These are phyloP conservation scores for Ophiostoma triangulosporum DNA, from an alignment of 2,329 filamentous ascomycete genomes.

Conservation along the genomic window DNA sequence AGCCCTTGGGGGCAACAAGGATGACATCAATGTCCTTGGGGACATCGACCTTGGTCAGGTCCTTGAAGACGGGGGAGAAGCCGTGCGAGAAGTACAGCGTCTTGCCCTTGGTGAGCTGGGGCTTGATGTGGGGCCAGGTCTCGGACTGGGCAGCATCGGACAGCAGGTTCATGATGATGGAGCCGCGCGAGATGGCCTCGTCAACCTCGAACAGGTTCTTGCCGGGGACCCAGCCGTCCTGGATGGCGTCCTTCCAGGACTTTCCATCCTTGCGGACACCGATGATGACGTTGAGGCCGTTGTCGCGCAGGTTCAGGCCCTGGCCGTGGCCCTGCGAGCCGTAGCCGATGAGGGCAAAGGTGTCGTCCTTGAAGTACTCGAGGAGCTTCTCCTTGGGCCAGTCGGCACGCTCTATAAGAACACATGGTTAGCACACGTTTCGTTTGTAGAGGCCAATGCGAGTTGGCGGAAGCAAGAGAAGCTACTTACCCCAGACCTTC, in stretches of 20 bases:
- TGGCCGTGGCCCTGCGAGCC: slow-evolving; percentile 96
- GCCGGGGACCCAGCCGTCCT: slow-evolving; percentile 96
- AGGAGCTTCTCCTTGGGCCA: slow-evolving; percentile 98
- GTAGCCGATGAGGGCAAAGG: slow-evolving; percentile 96
- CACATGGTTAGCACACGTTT: neutral
- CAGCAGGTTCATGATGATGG: slow-evolving; percentile 98
- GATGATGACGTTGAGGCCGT: slow-evolving; percentile 97
- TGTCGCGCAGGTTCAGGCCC: slow-evolving; percentile 98
- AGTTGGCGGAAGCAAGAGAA: neutral
- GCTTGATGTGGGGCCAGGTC: slow-evolving; percentile 98
- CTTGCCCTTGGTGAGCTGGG: slow-evolving; percentile 97
- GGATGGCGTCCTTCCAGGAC: slow-evolving; percentile 93
- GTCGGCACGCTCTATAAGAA: slow-evolving; percentile 77
- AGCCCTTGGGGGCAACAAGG: slow-evolving; percentile 98
- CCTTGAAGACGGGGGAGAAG: slow-evolving; percentile 99
- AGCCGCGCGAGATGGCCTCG: slow-evolving; percentile 85
- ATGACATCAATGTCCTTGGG: slow-evolving; percentile 96
- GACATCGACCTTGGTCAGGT: slow-evolving; percentile 96
- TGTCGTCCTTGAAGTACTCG: slow-evolving; percentile 99
- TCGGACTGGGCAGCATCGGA: slow-evolving; percentile 94
- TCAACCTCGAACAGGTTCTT: slow-evolving; percentile 99
- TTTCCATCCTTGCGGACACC: slow-evolving; percentile 97
- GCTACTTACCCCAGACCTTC: slow-evolving; percentile 68
- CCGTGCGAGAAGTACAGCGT: slow-evolving; percentile 99
- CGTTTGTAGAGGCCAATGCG: too few species aligned